Base-by-base conservation (phyloP, 768 basidiomycete genomes). In the Tricholoma sp. region DNA sequence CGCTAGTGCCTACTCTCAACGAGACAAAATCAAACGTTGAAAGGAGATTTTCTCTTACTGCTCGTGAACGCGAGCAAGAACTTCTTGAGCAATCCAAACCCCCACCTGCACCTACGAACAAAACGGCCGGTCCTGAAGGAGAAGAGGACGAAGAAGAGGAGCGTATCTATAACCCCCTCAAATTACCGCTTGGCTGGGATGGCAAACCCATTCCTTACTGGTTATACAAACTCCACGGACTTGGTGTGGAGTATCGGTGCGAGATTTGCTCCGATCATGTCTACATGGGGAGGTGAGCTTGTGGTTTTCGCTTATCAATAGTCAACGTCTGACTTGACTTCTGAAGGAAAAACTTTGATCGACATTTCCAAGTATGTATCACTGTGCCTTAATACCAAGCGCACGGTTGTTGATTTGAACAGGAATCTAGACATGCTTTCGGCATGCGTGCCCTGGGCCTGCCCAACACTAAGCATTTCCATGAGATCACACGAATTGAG, bases 191-290 rank as follows among this genome's bases (percentile, higher is more conserved):
- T 19, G 94, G 94, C 4, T 98, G 94, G 94, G 97, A 99, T 67
- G 95, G 96, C 31, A 98, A 98, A 68, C 97, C 97, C 18, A 99
- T 99, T 66, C 97, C 97, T 32, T 98, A 96, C 68, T 98, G 95
- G 95, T 64, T 99, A 54, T 99, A 95, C 76, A 98, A 98, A 73
- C 75, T 99, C 35, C 97, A 99, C 67, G 97, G 97, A 8, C 79
- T 98, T 35, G 97, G 97, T n/a, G 94, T 97, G 27, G 93, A 96
- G 71, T 99, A 98, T 71, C 83, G 86, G 56, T 99, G 97, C 64
- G 96, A 98, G 75, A 96, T 99, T 64, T 98, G 96, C 69, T 94
- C 92, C 12, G 95, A 95, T 69, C 89, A 89, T 69, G 89, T 94
- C 9, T 98, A 98, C 71, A 95, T 96, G 93, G 95, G 95, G 65